These are phyloP conservation scores for Aureobasidium uvarum DNA, from an alignment of 2,329 filamentous ascomycete genomes.

Conservation along the genomic window DNA sequence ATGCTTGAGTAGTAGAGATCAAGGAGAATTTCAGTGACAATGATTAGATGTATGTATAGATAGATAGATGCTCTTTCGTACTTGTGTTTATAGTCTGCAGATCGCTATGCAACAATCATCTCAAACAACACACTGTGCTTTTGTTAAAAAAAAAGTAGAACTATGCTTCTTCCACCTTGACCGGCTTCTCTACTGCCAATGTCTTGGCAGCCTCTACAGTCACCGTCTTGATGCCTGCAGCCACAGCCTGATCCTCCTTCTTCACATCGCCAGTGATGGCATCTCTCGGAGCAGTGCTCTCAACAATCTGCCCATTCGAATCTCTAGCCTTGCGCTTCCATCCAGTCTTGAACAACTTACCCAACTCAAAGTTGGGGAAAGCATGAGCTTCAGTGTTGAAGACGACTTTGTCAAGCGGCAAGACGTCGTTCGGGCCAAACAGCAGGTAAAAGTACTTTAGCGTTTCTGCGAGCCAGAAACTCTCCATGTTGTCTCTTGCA, in stretches of 20 bases:
- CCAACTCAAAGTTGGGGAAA: conserved; percentile 81
- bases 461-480: conserved; percentile 98
- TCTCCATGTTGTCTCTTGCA: conserved; percentile 91
- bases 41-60: no score
- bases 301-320: conserved; percentile 31
- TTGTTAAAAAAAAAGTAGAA: background rate
- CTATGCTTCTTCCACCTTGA: conserved; percentile 7
- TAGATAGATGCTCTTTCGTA: background rate
- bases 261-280: conserved; percentile 7
- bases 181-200: background rate
- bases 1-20: background rate
- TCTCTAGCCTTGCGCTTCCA: conserved; percentile 70
- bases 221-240: background rate
- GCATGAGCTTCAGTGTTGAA: conserved; percentile 96
- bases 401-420: conserved; percentile 83
- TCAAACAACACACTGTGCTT: background rate
- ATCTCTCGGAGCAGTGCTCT: conserved; percentile 1
- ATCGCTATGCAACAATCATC: conserved; percentile 3
- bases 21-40: background rate
- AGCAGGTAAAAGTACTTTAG: conserved; percentile 97
- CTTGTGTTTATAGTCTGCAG: background rate
- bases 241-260: background rate
- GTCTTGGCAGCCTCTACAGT: conserved; percentile 4
- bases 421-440: conserved; percentile 77
- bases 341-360: conserved; percentile 72